Percentiles rank a stretch among this genome's conserved stretches.
phyloP scores from a whole-genome alignment of 2,329 filamentous ascomycete species.

The Pseudogymnoascus sp. region DNA sequence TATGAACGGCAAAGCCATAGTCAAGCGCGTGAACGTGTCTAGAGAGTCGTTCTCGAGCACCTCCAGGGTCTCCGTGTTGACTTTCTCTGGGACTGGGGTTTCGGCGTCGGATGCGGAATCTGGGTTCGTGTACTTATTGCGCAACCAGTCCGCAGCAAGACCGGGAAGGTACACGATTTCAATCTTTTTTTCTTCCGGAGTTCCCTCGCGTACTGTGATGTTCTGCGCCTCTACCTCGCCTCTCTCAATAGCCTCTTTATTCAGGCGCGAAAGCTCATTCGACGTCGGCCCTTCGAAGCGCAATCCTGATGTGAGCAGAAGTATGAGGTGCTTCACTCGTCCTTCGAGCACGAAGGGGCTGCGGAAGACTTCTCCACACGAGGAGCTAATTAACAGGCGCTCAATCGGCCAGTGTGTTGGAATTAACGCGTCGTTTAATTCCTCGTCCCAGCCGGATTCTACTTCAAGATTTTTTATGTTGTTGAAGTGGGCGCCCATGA shows the following conservation, averaged over 20 bases:
- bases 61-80: background rate
- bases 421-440: background rate
- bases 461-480: background rate
- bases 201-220: background rate
- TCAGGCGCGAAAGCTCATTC: no score
- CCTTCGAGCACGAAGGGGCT: background rate
- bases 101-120: background rate
- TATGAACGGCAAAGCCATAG: background rate
- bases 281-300: background rate
- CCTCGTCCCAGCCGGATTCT: background rate
- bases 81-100: background rate
- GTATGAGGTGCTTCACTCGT: background rate
- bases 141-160: background rate
- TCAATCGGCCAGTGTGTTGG: background rate
- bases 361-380: background rate
- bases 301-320: background rate
- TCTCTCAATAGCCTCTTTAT: no score
- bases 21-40: background rate
- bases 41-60: background rate
- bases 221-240: no score
- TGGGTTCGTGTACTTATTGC: background rate
- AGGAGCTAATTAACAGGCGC: background rate
- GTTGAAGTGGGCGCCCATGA: background rate
- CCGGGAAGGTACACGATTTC: no score
- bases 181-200: background rate